These are phyloP conservation scores for Phytophthora parvispora DNA, from an alignment of 352 stramenopile genomes.

Conservation along the genomic window DNA sequence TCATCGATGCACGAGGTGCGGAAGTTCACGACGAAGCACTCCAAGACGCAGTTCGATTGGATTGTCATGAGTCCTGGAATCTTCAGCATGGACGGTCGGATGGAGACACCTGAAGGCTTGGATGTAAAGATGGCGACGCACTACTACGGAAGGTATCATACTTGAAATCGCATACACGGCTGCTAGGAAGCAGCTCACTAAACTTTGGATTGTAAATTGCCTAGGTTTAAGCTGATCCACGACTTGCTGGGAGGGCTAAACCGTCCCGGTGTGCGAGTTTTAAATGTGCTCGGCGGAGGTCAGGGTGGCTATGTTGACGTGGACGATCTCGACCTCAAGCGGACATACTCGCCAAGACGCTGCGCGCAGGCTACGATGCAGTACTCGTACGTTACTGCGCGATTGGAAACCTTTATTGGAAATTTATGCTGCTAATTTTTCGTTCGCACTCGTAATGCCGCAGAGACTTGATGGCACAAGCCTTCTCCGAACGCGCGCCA, in stretches of 20 bases:
- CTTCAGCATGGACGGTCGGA: slow-evolving; percentile 16
- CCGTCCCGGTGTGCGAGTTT: slow-evolving; percentile 16
- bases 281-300: slow-evolving; percentile 13
- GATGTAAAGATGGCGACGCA: slow-evolving; percentile 34
- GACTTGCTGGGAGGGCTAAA: slow-evolving; percentile 18
- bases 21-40: slow-evolving; percentile 17
- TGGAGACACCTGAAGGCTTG: slow-evolving; percentile 27
- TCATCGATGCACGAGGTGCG: slow-evolving; percentile 22
- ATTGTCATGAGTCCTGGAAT: slow-evolving; percentile 34
- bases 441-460: not conserved
- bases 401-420: not conserved
- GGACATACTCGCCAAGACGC: slow-evolving; percentile 4
- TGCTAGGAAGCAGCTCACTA: not conserved
- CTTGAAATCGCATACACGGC: too few species aligned
- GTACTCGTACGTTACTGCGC: slow-evolving; percentile 13
- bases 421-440: not conserved
- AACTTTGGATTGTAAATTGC: not conserved
- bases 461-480: slow-evolving; percentile 24
- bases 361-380: slow-evolving; percentile 11
- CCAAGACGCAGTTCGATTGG: slow-evolving; percentile 27
- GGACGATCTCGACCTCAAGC: slow-evolving; percentile 21
- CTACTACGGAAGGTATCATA: slow-evolving; percentile 36
- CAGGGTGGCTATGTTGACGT: slow-evolving; percentile 11
- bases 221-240: slow-evolving; percentile 25
- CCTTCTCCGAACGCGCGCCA: slow-evolving; percentile 16